Conservation (phyloP, 225 moss, liverwort and hornwort species). For the Climacium dendroides region DNA sequence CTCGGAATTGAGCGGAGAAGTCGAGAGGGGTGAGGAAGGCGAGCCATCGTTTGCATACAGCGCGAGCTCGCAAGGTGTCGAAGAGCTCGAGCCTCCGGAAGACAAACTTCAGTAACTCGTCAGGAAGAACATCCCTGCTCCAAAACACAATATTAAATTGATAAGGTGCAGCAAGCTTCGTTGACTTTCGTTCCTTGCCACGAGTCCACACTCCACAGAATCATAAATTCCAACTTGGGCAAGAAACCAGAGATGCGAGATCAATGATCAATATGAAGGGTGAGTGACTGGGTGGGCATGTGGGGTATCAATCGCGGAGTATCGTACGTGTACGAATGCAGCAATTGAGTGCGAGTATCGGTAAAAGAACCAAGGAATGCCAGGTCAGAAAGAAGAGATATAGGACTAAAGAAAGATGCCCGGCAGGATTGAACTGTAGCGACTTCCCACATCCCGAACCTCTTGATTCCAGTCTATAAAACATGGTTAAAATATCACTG, state of each 20-base stretch:
- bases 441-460: neutral
- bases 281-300: neutral
- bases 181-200: neutral
- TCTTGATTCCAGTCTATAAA: neutral
- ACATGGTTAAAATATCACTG: neutral
- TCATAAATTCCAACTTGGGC: neutral
- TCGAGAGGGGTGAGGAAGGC: neutral
- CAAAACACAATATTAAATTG: neutral
- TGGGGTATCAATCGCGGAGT: neutral
- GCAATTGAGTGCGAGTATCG: neutral
- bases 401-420: neutral
- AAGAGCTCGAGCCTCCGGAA: neutral
- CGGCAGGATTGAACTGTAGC: neutral
- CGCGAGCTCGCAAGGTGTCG: constrained; percentile 12
- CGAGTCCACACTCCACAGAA: neutral
- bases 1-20: neutral
- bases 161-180: neutral
- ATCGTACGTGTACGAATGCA: neutral
- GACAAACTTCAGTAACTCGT: neutral
- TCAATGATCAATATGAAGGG: neutral
- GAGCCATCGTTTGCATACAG: constrained; percentile 19
- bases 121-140: neutral
- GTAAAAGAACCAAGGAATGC: constrained; percentile 4
- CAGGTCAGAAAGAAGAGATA: constrained; percentile 5
- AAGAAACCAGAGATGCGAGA: neutral